Conservation (phyloP, 1,284 basidiomycete species). For the Filobasidium uniguttulatum region DNA sequence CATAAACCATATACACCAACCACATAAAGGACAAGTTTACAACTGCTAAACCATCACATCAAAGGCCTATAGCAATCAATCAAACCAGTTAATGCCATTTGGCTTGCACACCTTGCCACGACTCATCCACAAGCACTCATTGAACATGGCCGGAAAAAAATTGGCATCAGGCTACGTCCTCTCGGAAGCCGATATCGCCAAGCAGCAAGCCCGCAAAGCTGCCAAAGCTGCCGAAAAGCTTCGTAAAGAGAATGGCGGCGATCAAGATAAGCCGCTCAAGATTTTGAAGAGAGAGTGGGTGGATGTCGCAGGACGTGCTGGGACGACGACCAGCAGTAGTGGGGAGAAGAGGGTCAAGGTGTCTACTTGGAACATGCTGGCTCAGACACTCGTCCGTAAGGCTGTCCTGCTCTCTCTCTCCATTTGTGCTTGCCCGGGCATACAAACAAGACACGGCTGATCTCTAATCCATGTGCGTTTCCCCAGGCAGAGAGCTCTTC, state of each 20-base stretch:
- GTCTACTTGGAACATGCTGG: conserved; percentile 50
- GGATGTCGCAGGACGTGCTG: conserved; percentile 47
- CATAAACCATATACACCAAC: too few relatives aligned
- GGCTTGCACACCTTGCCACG: too few relatives aligned
- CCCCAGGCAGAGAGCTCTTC: conserved; percentile 63
- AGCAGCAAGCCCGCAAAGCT: conserved; percentile 28
- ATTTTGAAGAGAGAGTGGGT: conserved; percentile 30
- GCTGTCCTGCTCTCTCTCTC: not conserved
- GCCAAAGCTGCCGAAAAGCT: conserved; percentile 31
- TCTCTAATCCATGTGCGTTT: not conserved
- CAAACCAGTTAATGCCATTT: too few relatives aligned
- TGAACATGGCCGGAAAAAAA: not conserved
- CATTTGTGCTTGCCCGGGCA: not conserved
- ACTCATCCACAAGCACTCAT: too few relatives aligned
- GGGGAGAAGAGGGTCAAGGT: conserved; percentile 43
- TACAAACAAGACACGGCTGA: not conserved
- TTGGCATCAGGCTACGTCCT: not conserved
- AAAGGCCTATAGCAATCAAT: too few relatives aligned
- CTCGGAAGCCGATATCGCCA: conserved; percentile 14
- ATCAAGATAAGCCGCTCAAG: conserved; percentile 6
- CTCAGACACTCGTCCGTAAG: conserved; percentile 38
- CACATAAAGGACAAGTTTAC: too few relatives aligned
- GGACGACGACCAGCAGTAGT: too few relatives aligned
- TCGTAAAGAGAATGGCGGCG: conserved; percentile 12
- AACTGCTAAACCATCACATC: too few relatives aligned